Evolutionary conservation across 306 rosid species (phyloP).

Genomic region (Luffa acutangula): DNA sequence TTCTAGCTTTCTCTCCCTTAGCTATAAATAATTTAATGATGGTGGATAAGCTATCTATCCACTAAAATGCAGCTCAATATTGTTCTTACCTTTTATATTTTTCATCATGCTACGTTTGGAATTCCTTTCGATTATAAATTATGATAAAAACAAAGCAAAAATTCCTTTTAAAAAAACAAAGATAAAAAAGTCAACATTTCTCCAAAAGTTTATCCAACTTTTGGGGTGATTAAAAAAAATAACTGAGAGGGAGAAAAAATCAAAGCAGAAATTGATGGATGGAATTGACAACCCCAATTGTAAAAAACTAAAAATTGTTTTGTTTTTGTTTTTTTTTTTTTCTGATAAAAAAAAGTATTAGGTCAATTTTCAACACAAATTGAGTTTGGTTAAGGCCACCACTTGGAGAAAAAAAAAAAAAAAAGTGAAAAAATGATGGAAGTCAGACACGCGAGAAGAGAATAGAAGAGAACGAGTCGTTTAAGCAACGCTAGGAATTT

Average conservation of each 20-base stretch:
- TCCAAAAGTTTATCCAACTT: background rate
- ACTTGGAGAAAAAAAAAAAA: background rate
- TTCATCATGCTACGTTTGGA: no score
- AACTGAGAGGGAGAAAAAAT: background rate
- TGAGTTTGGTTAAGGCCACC: background rate
- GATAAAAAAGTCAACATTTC: background rate
- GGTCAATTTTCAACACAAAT: background rate
- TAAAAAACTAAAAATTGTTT: no score
- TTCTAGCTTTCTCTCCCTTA: no score
- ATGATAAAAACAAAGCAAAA: background rate
- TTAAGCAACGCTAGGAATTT: background rate
- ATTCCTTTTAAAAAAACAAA: no score
- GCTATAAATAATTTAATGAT: no score
- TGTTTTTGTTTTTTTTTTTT: no score
- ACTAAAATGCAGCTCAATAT: no score
- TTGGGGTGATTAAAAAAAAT: background rate
- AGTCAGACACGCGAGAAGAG: background rate
- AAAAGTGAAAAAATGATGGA: background rate
- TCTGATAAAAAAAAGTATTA: background rate
- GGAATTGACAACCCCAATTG: background rate
- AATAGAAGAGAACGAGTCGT: constrained; percentile 3
- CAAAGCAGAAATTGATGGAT: background rate
- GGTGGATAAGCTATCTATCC: no score
- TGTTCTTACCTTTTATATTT: no score
- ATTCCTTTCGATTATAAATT: background rate